Percentiles rank a stretch among this genome's conserved stretches.
These are phyloP conservation scores for Ophiostoma sp. DNA, from an alignment of 2,329 filamentous ascomycete genomes.

Conservation along the genomic window DNA sequence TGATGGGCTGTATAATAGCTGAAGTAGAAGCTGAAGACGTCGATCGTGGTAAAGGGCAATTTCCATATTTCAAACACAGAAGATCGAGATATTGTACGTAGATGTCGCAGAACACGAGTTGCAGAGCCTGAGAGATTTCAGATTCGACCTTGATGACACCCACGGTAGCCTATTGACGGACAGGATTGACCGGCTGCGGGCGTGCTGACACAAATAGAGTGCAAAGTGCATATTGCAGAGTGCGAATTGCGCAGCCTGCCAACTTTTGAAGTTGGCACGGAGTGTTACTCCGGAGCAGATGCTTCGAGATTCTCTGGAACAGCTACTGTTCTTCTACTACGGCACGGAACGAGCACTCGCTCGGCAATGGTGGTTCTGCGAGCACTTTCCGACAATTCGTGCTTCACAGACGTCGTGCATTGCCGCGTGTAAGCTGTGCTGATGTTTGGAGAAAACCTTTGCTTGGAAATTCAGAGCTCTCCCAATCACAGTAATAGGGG, in stretches of 20 bases:
- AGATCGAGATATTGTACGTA: not conserved
- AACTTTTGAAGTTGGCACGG: not conserved
- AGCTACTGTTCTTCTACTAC: not conserved
- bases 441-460: not conserved
- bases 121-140: not conserved
- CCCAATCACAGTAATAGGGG: not conserved
- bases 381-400: not conserved
- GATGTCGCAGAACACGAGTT: constrained; percentile 2
- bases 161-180: not conserved
- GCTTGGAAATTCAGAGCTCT: not conserved
- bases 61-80: not conserved
- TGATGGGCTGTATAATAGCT: not conserved
- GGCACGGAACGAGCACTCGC: not conserved
- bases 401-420: not conserved
- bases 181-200: not conserved
- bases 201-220: constrained; percentile 1
- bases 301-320: not conserved
- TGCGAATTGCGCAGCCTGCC: not conserved
- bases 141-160: not conserved
- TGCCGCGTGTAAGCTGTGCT: constrained; percentile 8
- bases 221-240: not conserved
- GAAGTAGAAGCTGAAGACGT: not conserved
- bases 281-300: constrained; percentile 12
- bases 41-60: not conserved
- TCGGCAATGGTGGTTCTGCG: not conserved